These are phyloP conservation scores for Lolium multiflorum DNA, from an alignment of 176 grass and related monocot genomes.

Conservation along the genomic window DNA sequence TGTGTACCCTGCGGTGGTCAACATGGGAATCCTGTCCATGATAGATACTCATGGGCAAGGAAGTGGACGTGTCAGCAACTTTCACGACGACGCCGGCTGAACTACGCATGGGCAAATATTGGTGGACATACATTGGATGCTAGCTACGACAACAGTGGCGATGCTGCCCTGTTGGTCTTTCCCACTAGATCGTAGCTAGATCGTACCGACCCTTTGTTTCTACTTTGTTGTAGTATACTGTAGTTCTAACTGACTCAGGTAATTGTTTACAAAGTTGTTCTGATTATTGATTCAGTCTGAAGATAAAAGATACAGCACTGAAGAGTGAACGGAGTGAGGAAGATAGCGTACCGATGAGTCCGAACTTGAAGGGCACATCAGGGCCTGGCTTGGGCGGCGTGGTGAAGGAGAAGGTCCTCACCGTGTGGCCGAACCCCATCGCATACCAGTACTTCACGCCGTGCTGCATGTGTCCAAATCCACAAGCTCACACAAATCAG, in stretches of 20 bases:
- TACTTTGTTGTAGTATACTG: too few species aligned
- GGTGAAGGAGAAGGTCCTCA: constrained; percentile 70
- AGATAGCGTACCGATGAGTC: constrained; percentile 56
- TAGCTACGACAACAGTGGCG: neutral
- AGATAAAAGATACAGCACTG: too few species aligned
- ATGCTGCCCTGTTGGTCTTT: neutral
- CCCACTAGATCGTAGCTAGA: neutral
- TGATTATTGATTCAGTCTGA: too few species aligned
- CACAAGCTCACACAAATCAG: neutral
- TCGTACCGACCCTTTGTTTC: neutral
- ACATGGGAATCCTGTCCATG: neutral
- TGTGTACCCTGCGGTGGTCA: neutral
- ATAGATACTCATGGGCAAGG: neutral
- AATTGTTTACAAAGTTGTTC: too few species aligned
- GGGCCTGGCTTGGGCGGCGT: constrained; percentile 70
- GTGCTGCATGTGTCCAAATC: neutral
- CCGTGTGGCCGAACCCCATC: neutral
- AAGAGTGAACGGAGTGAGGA: too few species aligned
- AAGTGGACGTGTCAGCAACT: neutral
- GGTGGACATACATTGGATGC: neutral
- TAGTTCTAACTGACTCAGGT: too few species aligned
- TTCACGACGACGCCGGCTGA: neutral
- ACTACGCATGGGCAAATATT: neutral
- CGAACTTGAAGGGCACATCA: constrained; percentile 81
- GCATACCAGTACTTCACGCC: neutral